Evolutionary conservation across 768 basidiomycete species (phyloP), one percentile per base, ranked within the genome.

Genomic region (Leccinum sublutescens): DNA sequence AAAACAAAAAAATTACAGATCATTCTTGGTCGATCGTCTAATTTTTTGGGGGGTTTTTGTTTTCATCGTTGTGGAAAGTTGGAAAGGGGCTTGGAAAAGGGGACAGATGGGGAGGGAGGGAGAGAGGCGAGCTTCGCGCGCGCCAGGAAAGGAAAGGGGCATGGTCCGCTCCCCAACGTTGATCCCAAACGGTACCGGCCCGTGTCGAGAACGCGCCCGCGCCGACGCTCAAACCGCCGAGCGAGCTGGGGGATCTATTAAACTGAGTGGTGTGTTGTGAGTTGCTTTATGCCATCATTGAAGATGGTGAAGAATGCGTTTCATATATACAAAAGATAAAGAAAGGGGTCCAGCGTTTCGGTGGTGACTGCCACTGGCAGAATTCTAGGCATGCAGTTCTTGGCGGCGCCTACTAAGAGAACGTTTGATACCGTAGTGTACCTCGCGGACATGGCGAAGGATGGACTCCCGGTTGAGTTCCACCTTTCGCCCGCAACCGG

Each of bases 221-320:
- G 21, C 70, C 70, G 23, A 63, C 62, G 54, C 67, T 71, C 38
- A 68, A 71, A 0, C 69, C 64, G 3, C 71, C 66, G 17, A 71
- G 33, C 4, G 72, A 73, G 38, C 68, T 53, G 21, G 80, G 80
- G 0, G 77, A 80, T 21, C 76, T 19, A 75, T 68, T 4, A 12
- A 33, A 33, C 33, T 33, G 33, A 0, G 29, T 31, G 8, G 27
- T 27, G 27, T 29, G 27, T 8, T 25, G 25, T 25, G 25, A 25
- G 4, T 25, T 0, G 25, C 25, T 25, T 25, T 2, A 0, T 29
- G 29, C 31, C 1, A 33, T 11, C 31, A 33, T 33, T 0, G 31
- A 33, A 2, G 29, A 29, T 2, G 29, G 29, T 29, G 29, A 29
- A 29, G 29, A 2, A 29, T 29, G 29, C 9, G 2, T 29, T 29